Base-by-base conservation (phyloP, 345 rosid genomes). In the Syzygium oleosum region DNA sequence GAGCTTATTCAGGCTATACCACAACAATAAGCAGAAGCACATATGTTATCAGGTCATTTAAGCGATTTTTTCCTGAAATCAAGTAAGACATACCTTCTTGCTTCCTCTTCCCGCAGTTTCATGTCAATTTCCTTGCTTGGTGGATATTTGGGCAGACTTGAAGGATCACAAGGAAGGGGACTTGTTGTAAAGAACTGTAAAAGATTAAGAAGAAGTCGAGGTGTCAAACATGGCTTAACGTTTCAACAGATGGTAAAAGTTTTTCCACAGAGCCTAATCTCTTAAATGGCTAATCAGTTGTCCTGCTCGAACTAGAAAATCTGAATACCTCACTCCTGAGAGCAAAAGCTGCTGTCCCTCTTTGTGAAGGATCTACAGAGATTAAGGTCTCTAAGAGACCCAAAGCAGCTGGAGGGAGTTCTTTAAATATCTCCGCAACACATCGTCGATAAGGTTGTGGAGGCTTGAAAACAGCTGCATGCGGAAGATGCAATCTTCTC, bases 121-220 rank as follows among this genome's bases (percentile, higher is more conserved):
- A 96, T 96, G 89, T 98, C 99, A 84, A 98, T 96, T 94, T 98
- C 99, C 92, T 96, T 98, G 92, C 98, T 96, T 21, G 98, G 99
- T 86, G 99, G 97, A 90, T 96, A 98, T 86, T 96, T 96, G 85
- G 99, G 99, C 93, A 98, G 92, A 89, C 91, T 92, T 85, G 97
- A 95, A 89, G 99, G 98, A 88, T 98, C 97, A 86, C 99, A 98
- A 89, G 99, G 95, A 88, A 92, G 88, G 8, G 98, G 99, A 87
- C 95, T 91, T 53, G 95, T 90, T 46, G 91, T 90, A 85, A 98
- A 98, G 91, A 93, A 96, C 99, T 98, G 95, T 59, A 9, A 34
- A 86, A 27, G 27, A 29, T 56, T 38, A 79, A 86, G 73, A 31
- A 59, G 53, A 58, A 85, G 79, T 68, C 21, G 52, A 29, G 13